phyloP scores from a whole-genome alignment of 2,329 filamentous ascomycete genomes.

The Fusarium citri region DNA sequence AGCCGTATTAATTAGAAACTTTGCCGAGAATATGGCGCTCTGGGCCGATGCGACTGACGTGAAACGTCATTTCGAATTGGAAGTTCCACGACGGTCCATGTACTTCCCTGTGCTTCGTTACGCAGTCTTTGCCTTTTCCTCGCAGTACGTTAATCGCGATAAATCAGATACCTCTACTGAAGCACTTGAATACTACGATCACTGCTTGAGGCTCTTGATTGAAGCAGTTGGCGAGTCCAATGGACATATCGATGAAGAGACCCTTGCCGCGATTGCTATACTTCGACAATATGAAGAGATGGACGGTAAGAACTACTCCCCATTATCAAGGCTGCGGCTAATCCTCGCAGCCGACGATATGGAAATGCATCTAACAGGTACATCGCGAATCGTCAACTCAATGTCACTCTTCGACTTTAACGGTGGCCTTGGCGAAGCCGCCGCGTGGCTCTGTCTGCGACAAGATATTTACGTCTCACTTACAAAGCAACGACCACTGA shows the following conservation, averaged over 20 bases:
- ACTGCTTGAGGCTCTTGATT: not conserved
- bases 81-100: not conserved
- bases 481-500: not conserved
- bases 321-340: not conserved
- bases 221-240: not conserved
- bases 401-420: constrained; percentile 9
- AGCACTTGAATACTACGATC: not conserved
- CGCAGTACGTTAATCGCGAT: not conserved
- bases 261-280: not conserved
- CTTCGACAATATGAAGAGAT: constrained; percentile 7
- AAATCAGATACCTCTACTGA: not conserved
- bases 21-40: not conserved
- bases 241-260: constrained; percentile 4
- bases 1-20: not conserved
- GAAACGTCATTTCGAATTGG: not conserved
- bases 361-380: constrained; percentile 8
- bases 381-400: constrained; percentile 1
- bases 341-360: not conserved
- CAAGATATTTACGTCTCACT: constrained; percentile 2
- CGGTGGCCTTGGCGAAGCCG: not conserved
- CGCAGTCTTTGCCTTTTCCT: not conserved
- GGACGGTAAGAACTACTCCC: not conserved
- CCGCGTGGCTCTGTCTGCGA: not conserved
- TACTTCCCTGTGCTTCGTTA: constrained; percentile 1
- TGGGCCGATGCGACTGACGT: constrained; percentile 5